phyloP scores from a whole-genome alignment of 208 protist species.

The Trypanosoma mega region DNA sequence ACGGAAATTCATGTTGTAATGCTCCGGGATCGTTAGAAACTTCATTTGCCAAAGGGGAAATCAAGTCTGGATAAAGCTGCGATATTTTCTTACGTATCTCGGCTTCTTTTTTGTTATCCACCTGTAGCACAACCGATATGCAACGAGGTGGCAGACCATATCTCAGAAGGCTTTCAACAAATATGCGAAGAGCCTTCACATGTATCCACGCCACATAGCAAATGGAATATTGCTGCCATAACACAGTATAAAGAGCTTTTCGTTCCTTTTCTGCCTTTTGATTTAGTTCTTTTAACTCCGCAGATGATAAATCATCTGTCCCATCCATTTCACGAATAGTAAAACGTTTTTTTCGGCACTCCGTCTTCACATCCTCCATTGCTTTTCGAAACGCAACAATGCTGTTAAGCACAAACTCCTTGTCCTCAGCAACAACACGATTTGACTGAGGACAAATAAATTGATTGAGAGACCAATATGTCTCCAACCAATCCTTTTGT shows the following conservation, averaged over 20 bases:
- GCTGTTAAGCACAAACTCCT: slow-evolving; percentile 87
- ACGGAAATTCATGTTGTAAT: slow-evolving; percentile 84
- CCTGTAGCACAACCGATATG: slow-evolving; percentile 78
- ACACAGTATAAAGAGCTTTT: slow-evolving; percentile 78
- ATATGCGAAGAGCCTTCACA: slow-evolving; percentile 88
- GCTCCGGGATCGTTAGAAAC: slow-evolving; percentile 45
- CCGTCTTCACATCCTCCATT: slow-evolving; percentile 75
- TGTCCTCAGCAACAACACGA: slow-evolving; percentile 83
- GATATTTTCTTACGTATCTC: slow-evolving; percentile 75
- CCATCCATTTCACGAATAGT: slow-evolving; percentile 77
- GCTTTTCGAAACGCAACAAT: slow-evolving; percentile 89
- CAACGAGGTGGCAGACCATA: slow-evolving; percentile 90
- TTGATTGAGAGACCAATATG: slow-evolving; percentile 83
- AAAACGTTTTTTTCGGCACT: slow-evolving; percentile 78
- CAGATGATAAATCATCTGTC: slow-evolving; percentile 59
- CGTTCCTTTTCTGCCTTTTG: slow-evolving; percentile 80
- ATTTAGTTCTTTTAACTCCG: slow-evolving; percentile 64
- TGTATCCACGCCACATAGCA: slow-evolving; percentile 92
- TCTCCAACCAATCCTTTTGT: slow-evolving; percentile 81
- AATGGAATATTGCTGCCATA: slow-evolving; percentile 86
- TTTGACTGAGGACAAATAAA: slow-evolving; percentile 84
- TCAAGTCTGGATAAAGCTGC: slow-evolving; percentile 73
- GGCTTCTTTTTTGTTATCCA: slow-evolving; percentile 61
- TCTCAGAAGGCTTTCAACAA: slow-evolving; percentile 89
- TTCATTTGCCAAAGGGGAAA: slow-evolving; percentile 50